A percentile compares a stretch with the other conserved stretches of the same genome.
These are phyloP conservation scores for Phallus indusiatus DNA, from an alignment of 768 basidiomycete genomes.

Conservation along the genomic window DNA sequence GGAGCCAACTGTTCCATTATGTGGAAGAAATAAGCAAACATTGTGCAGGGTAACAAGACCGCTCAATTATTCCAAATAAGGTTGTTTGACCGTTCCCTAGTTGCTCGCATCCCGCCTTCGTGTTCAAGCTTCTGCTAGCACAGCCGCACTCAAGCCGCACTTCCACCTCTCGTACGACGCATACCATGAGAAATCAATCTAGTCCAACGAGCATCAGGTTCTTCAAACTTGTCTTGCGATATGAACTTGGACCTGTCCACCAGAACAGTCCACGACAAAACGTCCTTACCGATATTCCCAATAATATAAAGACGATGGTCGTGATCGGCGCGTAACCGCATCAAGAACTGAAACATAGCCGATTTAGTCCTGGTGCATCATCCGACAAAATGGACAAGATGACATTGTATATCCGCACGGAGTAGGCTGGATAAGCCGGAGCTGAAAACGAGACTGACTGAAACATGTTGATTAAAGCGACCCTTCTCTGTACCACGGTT, in stretches of 20 bases:
- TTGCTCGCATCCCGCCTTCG: too few species aligned
- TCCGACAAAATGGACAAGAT: conserved; percentile 39
- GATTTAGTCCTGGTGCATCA: conserved; percentile 53
- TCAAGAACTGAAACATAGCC: conserved; percentile 72
- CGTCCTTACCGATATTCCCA: conserved; percentile 27
- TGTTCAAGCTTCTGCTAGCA: conserved; percentile 51
- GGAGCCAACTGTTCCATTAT: too few species aligned
- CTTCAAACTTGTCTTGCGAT: conserved; percentile 10
- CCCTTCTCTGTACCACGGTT: too few species aligned
- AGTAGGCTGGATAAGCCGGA: conserved; percentile 39
- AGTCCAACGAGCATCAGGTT: conserved; percentile 8
- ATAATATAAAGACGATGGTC: conserved; percentile 79
- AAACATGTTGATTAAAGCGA: conserved; percentile 57
- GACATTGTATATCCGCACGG: conserved; percentile 42
- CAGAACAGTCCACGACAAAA: conserved; percentile 48
- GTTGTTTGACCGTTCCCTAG: too few species aligned
- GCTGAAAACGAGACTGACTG: conserved; percentile 58
- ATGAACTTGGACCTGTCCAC: conserved; percentile 41
- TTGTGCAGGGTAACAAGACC: too few species aligned
- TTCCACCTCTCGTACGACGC: background rate
- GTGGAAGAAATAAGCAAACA: too few species aligned
- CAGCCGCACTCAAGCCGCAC: too few species aligned
- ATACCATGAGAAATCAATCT: conserved; percentile 11
- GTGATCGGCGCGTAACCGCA: conserved; percentile 81
- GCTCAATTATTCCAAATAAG: too few species aligned